phyloP scores from a whole-genome alignment of 2,329 filamentous ascomycete genomes.

The Fusarium sp. region DNA sequence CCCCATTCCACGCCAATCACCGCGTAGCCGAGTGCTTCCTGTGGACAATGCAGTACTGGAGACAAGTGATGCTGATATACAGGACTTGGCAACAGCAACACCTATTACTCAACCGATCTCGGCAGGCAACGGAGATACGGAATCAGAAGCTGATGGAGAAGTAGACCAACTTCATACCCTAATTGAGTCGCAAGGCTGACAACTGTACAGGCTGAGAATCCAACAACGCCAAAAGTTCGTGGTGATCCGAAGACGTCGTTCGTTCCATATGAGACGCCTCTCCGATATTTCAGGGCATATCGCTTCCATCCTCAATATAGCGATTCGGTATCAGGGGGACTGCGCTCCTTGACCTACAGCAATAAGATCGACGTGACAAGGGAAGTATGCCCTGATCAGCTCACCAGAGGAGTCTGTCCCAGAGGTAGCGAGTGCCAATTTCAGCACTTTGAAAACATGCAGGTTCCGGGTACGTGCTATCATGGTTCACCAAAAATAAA shows the following conservation, averaged over 20 bases:
- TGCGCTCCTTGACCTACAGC: constrained; percentile 92
- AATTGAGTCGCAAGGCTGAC: constrained; percentile 31
- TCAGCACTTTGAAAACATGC: constrained; percentile 74
- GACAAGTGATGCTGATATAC: constrained; percentile 43
- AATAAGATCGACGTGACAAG: constrained; percentile 83
- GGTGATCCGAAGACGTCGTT: constrained; percentile 40
- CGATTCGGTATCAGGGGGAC: constrained; percentile 75
- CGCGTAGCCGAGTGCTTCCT: constrained; percentile 22
- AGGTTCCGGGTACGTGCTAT: constrained; percentile 51
- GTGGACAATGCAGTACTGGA: constrained; percentile 37
- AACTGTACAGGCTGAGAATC: constrained; percentile 29
- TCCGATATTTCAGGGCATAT: constrained; percentile 85
- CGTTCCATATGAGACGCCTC: constrained; percentile 80
- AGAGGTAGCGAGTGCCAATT: constrained; percentile 76
- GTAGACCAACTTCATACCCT: constrained; percentile 51
- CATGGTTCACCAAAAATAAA: constrained; percentile 21
- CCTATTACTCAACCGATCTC: constrained; percentile 47
- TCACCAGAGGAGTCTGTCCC: constrained; percentile 72
- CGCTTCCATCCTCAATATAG: constrained; percentile 86
- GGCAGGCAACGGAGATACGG: constrained; percentile 37
- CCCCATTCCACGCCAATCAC: constrained; percentile 4
- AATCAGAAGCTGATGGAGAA: constrained; percentile 51
- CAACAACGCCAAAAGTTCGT: constrained; percentile 5
- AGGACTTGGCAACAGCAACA: constrained; percentile 35
- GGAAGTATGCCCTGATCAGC: constrained; percentile 79